Evolutionary conservation across 108 stramenopile genomes (phyloP).

Genomic region (Stephanodiscus minutulus): DNA sequence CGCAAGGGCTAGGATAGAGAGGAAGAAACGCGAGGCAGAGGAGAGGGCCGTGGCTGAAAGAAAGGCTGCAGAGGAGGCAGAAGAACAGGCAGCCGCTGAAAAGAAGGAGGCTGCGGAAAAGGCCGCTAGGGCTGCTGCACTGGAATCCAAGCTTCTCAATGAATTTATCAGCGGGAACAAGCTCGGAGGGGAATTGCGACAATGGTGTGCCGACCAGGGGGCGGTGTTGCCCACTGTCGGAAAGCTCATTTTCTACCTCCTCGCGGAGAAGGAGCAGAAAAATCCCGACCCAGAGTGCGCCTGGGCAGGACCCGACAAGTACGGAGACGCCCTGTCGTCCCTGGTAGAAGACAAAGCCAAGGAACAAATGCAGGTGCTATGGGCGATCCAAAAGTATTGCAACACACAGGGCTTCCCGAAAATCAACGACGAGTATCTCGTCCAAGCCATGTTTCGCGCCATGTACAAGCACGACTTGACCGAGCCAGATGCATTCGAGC

Average conservation of each 20-base stretch:
- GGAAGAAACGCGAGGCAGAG: constrained; percentile 48
- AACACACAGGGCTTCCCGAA: constrained; percentile 85
- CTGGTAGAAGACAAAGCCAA: constrained; percentile 76
- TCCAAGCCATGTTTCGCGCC: constrained; percentile 83
- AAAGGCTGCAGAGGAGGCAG: constrained; percentile 48
- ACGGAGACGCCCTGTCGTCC: constrained; percentile 64
- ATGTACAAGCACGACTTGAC: constrained; percentile 91
- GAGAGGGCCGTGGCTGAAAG: constrained; percentile 48
- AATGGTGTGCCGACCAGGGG: constrained; percentile 61
- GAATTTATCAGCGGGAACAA: constrained; percentile 73
- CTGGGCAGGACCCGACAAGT: constrained; percentile 75
- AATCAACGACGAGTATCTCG: constrained; percentile 73
- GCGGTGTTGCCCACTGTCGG: constrained; percentile 59
- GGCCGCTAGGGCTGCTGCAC: constrained; percentile 41
- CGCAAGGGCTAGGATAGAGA: constrained; percentile 53
- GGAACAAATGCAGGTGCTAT: constrained; percentile 74
- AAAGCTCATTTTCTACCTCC: constrained; percentile 65
- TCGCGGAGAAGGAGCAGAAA: constrained; percentile 63
- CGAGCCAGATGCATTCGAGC: constrained; percentile 70
- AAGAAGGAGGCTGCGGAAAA: constrained; percentile 40
- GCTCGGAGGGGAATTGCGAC: constrained; percentile 72
- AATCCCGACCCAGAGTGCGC: constrained; percentile 74
- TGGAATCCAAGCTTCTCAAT: constrained; percentile 47
- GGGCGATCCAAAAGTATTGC: constrained; percentile 86
- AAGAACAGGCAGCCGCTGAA: constrained; percentile 25